Base-by-base conservation (phyloP, 805 yeast species). In the Myxozyma mucilagina region DNA sequence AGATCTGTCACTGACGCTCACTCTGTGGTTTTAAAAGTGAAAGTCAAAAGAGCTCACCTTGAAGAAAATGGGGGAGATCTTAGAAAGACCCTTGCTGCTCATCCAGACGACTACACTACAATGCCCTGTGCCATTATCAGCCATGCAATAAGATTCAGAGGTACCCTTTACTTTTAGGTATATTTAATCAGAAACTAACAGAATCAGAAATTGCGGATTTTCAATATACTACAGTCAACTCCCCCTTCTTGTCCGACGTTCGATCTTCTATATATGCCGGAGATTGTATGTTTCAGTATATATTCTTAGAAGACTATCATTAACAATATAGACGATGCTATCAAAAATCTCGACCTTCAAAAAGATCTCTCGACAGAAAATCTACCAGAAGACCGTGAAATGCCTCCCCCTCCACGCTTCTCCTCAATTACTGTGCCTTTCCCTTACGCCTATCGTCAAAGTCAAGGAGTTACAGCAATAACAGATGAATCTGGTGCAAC, bases 341-440 rank as follows among this genome's bases (percentile, higher is more conserved):
- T 84, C 60, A 75, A 75, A 56, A 60, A 70, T 7, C 73, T 84
- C 14, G 69, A 72, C 29, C 75, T 41, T 67, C 9, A 34, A 14
- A 36, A 35, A 10, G 38, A 20, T 69, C 9, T 59, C 67, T 11
- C 63, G 0, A 39, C 29, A 24, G 29, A 24, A 24, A 24, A 54
- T 9, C 5, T 38, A 4, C 51, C 44, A n/a, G 14, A 32, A 4
- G 79, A 82, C 57, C 80, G 83, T 59, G 86, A 87, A 61, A 69
- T 92, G 14, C 87, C 96, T 1, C 97, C 98, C 0, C 96, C 97
- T 4, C 91, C 97, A 1, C 75, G 89, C 55, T 88, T 90, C 65
- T 86, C 96, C 0, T 83, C 87, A 47, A 83, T 87, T 13, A 81
- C 85, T 41, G 83, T 88, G 56, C 97, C 97, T 2, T 87, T 84